Percentiles rank a stretch among this genome's conserved stretches.
Conservation (phyloP, 2,329 filamentous ascomycete species). For the Alternaria arbusti region DNA sequence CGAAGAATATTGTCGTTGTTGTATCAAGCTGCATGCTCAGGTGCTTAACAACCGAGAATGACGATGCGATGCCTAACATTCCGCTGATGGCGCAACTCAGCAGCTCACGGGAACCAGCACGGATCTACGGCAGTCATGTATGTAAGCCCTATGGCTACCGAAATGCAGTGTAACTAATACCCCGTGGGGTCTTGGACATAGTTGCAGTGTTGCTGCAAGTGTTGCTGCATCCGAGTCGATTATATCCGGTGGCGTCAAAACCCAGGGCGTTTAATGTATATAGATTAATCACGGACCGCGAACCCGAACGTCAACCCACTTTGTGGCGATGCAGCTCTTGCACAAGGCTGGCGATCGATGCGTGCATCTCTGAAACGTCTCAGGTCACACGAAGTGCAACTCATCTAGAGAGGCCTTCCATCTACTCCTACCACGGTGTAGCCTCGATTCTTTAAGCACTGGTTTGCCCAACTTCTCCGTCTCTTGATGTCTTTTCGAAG, state of each 20-base stretch:
- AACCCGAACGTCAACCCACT: conserved; percentile 13
- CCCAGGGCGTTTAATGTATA: conserved; percentile 13
- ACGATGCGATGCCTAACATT: neutral
- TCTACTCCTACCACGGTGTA: neutral
- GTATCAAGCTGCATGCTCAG: neutral
- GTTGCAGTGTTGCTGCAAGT: neutral
- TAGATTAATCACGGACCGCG: conserved; percentile 20
- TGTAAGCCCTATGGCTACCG: neutral
- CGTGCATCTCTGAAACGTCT: conserved; percentile 1
- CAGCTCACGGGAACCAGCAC: neutral
- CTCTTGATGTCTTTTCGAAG: neutral
- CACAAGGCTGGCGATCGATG: neutral
- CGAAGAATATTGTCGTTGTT: neutral
- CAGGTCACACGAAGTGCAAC: neutral
- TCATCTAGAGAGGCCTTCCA: neutral
- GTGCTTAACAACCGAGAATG: neutral
- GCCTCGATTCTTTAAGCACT: neutral
- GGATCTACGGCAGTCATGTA: neutral
- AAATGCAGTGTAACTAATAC: conserved; percentile 8
- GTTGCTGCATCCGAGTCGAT: neutral
- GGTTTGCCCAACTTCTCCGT: neutral
- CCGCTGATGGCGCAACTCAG: neutral
- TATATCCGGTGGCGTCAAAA: conserved; percentile 6
- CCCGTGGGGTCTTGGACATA: neutral
- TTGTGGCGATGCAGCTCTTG: neutral